Base-by-base conservation (phyloP, 78 protist species). In the Pigoraptor vietnamica region DNA sequence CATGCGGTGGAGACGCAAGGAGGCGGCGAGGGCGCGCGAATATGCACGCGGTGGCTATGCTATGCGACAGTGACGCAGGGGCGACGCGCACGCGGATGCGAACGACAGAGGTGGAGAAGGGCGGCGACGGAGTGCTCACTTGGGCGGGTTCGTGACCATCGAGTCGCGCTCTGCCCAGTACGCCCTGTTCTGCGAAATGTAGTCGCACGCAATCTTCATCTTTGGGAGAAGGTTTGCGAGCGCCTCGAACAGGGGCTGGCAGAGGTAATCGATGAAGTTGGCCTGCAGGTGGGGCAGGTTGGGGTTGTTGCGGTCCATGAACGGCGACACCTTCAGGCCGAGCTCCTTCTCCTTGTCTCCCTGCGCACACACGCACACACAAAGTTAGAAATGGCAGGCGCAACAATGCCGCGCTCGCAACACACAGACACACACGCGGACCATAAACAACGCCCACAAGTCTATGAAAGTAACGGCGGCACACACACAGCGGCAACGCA, bases 291-390 rank as follows among this genome's bases (percentile, higher is more conserved):
- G 67, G 29, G 67, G 67, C 29, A 48, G 67, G 14, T 48, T 48
- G 29, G 67, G 67, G 14, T 48, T 86, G 1, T 2, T 2, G 79
- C 95, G 90, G 40, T 92, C 94, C 93, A 82, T 90, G 84, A 88
- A 37, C 23, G 92, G 88, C 79, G 92, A 83, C 40, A 93, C 37
- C 29, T 92, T 92, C 35, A 93, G 39, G 38, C 84, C 90, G 2
- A 23, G 88, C 36, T 0, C 40, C 35, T n/a, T 35, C 40, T 93
- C 95, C 24, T 0, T n/a, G 86, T 95, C 96, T 38, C 96, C 96
- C 48, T 95, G 14, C 67, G 14, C 67, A 48, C 6, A 6, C 6
- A 21, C 29, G 67, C 6, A 14, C 14, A 14, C 67, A 48, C 67
- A 48, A 14, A 48, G 67, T 6, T 6, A 48, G 14, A 48, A 48